Evolutionary conservation across 176 grass and related monocot species (phyloP).

Genomic region (Hyparrhenia diplandra): DNA sequence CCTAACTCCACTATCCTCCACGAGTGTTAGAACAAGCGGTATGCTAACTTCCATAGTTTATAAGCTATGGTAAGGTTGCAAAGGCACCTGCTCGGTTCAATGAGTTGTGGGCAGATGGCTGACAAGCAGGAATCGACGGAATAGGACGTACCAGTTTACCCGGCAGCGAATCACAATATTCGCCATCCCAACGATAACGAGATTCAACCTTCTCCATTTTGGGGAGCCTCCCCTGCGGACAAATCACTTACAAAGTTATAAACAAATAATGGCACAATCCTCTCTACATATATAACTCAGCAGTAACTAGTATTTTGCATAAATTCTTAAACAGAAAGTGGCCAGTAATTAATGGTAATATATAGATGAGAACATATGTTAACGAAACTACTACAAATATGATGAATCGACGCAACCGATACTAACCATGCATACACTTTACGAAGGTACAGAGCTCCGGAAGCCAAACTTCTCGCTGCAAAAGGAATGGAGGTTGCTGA

Average conservation of each 20-base stretch:
- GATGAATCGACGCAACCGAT: neutral
- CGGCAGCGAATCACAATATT: neutral
- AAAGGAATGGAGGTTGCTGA: conserved; percentile 35
- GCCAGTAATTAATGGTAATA: neutral
- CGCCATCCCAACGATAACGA: neutral
- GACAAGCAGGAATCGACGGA: neutral
- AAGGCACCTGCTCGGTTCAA: neutral
- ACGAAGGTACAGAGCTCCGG: conserved; percentile 61
- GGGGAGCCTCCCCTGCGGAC: conserved; percentile 33
- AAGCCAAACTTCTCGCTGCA: conserved; percentile 45
- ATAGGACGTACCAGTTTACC: neutral
- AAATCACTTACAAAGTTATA: neutral
- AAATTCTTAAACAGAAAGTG: neutral
- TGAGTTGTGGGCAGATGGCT: neutral
- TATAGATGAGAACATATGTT: neutral
- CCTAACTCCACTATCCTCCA: neutral
- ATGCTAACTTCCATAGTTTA: neutral
- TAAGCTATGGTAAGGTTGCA: neutral
- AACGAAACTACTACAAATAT: neutral
- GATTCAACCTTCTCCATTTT: conserved; percentile 28
- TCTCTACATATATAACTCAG: neutral
- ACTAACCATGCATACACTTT: conserved; percentile 85
- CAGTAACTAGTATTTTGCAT: neutral
- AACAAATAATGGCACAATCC: neutral
- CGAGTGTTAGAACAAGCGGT: neutral